Evolutionary conservation across 768 basidiomycete species (phyloP).

Genomic region (Boletus vinaceobasis): DNA sequence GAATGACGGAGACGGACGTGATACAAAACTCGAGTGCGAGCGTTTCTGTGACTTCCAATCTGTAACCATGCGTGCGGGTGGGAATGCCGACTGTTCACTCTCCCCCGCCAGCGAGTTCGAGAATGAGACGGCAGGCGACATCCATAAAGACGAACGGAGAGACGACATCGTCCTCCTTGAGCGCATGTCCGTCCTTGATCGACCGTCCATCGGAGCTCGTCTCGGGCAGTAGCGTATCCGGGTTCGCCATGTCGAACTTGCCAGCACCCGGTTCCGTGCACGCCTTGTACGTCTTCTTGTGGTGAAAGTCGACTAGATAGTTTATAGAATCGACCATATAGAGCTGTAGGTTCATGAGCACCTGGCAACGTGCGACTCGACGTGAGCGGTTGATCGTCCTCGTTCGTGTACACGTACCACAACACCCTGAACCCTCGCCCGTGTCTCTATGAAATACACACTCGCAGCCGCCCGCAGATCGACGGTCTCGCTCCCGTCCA

Average conservation of each 20-base stretch:
- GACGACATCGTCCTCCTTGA: constrained; percentile 59
- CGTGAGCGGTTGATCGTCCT: not conserved
- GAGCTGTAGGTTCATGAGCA: constrained; percentile 95
- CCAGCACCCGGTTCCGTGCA: constrained; percentile 63
- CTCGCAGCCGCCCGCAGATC: constrained; percentile 68
- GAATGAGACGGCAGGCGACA: constrained; percentile 87
- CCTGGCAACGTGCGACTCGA: constrained; percentile 40
- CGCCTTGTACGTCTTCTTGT: constrained; percentile 90
- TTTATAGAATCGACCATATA: constrained; percentile 96
- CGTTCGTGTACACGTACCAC: constrained; percentile 59
- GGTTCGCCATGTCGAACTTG: constrained; percentile 61
- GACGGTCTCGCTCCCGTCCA: constrained; percentile 56
- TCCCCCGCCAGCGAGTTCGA: constrained; percentile 82
- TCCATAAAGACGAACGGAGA: constrained; percentile 97
- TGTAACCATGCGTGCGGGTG: not conserved
- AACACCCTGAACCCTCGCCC: constrained; percentile 85
- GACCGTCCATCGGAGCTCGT: constrained; percentile 57
- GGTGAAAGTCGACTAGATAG: constrained; percentile 97
- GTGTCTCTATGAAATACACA: constrained; percentile 92
- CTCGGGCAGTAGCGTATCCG: constrained; percentile 36
- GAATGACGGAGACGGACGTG: constrained; percentile 1
- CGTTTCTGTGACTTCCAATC: not conserved
- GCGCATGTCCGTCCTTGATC: constrained; percentile 43
- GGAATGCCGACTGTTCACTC: constrained; percentile 24
- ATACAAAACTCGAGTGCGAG: constrained; percentile 3